These are phyloP conservation scores for Domatiomyces catenatus DNA, from an alignment of 2,329 filamentous ascomycete genomes.

Conservation along the genomic window DNA sequence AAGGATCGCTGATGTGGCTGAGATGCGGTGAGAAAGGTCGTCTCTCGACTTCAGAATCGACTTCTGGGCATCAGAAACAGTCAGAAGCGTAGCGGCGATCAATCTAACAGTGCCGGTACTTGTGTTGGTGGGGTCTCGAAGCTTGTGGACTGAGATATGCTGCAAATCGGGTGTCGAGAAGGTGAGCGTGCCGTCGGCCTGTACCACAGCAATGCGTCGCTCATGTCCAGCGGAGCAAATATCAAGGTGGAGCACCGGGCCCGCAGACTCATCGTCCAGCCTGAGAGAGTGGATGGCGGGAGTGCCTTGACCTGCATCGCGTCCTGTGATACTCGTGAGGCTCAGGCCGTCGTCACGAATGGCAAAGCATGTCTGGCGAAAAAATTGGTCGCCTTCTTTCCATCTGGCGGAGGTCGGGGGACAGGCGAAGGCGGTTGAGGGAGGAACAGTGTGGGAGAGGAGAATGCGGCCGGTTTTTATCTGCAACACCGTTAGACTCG, in stretches of 20 bases:
- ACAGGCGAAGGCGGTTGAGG: slow-evolving; percentile 41
- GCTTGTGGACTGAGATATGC: slow-evolving; percentile 15
- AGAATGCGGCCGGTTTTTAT: slow-evolving; percentile 45
- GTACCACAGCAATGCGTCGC: slow-evolving; percentile 26
- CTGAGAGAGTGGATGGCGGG: neutral
- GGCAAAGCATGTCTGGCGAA: slow-evolving; percentile 43
- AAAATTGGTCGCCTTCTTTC: slow-evolving; percentile 30
- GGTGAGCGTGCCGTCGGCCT: slow-evolving; percentile 29
- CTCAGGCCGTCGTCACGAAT: slow-evolving; percentile 21
- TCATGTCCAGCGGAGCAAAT: neutral
- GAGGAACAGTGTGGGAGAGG: slow-evolving; percentile 46
- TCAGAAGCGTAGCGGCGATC: slow-evolving; percentile 12
- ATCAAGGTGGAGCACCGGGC: neutral
- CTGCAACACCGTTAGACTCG: slow-evolving; percentile 23
- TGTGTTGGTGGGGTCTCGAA: slow-evolving; percentile 4
- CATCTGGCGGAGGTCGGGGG: slow-evolving; percentile 43
- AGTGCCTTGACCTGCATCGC: slow-evolving; percentile 15
- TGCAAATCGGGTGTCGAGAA: slow-evolving; percentile 24
- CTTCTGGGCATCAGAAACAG: slow-evolving; percentile 13
- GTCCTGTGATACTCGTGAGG: slow-evolving; percentile 24
- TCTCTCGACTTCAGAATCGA: slow-evolving; percentile 16
- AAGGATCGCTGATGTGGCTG: slow-evolving; percentile 25
- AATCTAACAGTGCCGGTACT: slow-evolving; percentile 5
- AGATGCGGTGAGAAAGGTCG: slow-evolving; percentile 20
- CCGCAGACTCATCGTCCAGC: slow-evolving; percentile 12